Conservation (phyloP, 2,329 filamentous ascomycete genomes). For the Exserohilum rostratum region DNA sequence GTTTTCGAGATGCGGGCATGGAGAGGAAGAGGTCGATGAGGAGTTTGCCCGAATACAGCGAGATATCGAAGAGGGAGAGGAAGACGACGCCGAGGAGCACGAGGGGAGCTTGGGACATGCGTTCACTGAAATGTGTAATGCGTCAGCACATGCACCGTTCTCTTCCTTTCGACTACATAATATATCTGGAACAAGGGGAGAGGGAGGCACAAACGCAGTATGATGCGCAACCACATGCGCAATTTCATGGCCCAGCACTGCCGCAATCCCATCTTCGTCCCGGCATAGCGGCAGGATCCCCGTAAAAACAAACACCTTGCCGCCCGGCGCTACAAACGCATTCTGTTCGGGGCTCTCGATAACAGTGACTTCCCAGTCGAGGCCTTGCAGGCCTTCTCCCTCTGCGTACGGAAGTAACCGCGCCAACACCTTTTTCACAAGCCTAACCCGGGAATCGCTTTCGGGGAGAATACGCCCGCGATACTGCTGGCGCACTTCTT, state of each 20-base stretch:
- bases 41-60: conserved; percentile 47
- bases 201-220: conserved; percentile 33
- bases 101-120: conserved; percentile 56
- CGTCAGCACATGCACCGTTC: not conserved
- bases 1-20: conserved; percentile 70
- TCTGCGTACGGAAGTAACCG: conserved; percentile 71
- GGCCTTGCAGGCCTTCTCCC: conserved; percentile 48
- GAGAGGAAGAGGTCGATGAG: conserved; percentile 69
- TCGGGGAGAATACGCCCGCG: conserved; percentile 63
- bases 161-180: no score
- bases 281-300: conserved; percentile 72
- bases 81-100: conserved; percentile 48
- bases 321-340: conserved; percentile 77
- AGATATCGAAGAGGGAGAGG: conserved; percentile 50
- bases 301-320: conserved; percentile 80
- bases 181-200: not conserved
- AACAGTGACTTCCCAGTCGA: conserved; percentile 72
- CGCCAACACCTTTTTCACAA: conserved; percentile 69
- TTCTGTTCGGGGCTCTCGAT: conserved; percentile 74
- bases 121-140: conserved; percentile 57
- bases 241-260: conserved; percentile 80
- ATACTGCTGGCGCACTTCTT: conserved; percentile 62
- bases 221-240: conserved; percentile 66
- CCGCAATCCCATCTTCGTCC: conserved; percentile 72
- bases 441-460: conserved; percentile 61